Evolutionary conservation across 2,329 filamentous ascomycete species (phyloP), one percentile per base, ranked within the genome.

Genomic region (Ophiostoma pallidulum): DNA sequence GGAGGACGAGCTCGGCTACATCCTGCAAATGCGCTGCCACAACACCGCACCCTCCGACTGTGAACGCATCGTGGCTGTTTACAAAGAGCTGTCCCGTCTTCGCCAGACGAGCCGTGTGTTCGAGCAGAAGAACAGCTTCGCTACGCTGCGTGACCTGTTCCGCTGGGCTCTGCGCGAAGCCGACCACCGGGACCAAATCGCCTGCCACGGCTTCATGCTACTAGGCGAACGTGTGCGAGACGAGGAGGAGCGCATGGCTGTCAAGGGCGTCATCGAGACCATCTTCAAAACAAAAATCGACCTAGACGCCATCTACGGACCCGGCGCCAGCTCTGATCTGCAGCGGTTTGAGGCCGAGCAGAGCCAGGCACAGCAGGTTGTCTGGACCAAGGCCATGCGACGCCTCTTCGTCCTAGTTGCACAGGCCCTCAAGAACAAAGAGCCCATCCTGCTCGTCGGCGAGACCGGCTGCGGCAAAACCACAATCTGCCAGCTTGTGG

Each of bases 381-480:
- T 98, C 2, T 98, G 92, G 92, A 99, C 92, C 0, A 80, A 81
- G 54, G 89, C 91, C 0, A 98, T 98, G 91, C 82, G 88, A 14
- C 78, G 92, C 44, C 72, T 98, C 0, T 97, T 91, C 60, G 80
- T 94, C 7, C 73, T 99, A 12, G 88, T 98, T n/a, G 80, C 84
- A 5, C 77, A 86, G 57, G 92, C 92, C 1, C 71, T 98, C 50
- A 77, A 78, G 22, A 92, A 96, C 60, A 89, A 94, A 52, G 92
- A 99, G 62, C 92, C 92, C 1, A 87, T 98, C 3, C 73, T 99
- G 18, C 73, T 99, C 5, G 88, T 99, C 12, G 92, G 92, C 52
- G 94, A 98, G 62, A 99, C 92, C 16, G 92, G 92, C 6, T 97
- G 91, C 59, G 92, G 94, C 51, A 99, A 99, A 68, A 99, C 92